phyloP scores from a whole-genome alignment of 805 yeast genomes.

The Candida parachauliodes region DNA sequence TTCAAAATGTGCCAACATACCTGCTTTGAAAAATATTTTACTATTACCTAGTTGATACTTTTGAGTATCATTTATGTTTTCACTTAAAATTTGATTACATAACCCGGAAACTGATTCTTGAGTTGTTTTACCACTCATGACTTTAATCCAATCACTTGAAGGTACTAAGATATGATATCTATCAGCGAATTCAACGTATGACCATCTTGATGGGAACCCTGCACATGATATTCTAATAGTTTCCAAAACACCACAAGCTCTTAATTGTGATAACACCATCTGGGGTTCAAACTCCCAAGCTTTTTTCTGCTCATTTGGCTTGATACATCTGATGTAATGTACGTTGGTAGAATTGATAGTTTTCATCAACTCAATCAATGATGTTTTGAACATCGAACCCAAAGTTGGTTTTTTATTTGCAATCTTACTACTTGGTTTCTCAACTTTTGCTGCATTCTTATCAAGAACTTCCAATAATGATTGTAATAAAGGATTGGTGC shows the following conservation, averaged over 20 bases:
- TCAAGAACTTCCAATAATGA: slow-evolving; percentile 66
- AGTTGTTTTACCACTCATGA: slow-evolving; percentile 48
- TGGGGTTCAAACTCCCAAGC: slow-evolving; percentile 96
- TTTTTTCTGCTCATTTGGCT: slow-evolving; percentile 89
- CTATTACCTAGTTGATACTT: slow-evolving; percentile 90
- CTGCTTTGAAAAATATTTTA: slow-evolving; percentile 93
- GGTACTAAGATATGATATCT: slow-evolving; percentile 81
- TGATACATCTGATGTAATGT: slow-evolving; percentile 95
- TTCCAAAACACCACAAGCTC: slow-evolving; percentile 98
- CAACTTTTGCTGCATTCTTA: slow-evolving; percentile 44
- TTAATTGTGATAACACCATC: slow-evolving; percentile 90
- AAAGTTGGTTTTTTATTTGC: slow-evolving; percentile 81
- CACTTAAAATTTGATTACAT: slow-evolving; percentile 63
- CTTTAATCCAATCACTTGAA: slow-evolving; percentile 63
- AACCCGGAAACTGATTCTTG: slow-evolving; percentile 57
- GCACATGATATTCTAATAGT: slow-evolving; percentile 96
- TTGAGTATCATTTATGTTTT: slow-evolving; percentile 58
- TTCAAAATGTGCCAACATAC: slow-evolving; percentile 90
- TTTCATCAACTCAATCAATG: slow-evolving; percentile 86
- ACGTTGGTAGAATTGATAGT: slow-evolving; percentile 94
- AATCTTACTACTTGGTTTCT: slow-evolving; percentile 20
- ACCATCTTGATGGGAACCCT: slow-evolving; percentile 96
- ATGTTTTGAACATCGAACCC: slow-evolving; percentile 90
- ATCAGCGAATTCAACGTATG: slow-evolving; percentile 87
- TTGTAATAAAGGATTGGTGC: slow-evolving; percentile 63